A percentile compares a stretch with the other conserved stretches of the same genome.
These are phyloP conservation scores for Mimosa pudica DNA, from an alignment of 306 rosid genomes.

Conservation along the genomic window DNA sequence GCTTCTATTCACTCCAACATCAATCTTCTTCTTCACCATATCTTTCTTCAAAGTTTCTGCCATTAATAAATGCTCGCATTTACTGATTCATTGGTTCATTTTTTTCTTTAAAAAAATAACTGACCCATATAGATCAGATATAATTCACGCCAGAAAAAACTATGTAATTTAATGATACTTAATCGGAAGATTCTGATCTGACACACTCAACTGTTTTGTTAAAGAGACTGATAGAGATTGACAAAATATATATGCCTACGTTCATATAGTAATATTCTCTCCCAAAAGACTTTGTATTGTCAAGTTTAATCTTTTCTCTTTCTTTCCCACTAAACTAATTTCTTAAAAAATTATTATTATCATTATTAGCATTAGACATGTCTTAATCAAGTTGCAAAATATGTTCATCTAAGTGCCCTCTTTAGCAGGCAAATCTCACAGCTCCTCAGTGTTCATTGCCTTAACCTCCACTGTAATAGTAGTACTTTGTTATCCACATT, in stretches of 20 bases:
- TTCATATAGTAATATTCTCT: neutral
- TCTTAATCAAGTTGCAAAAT: constrained; percentile 42
- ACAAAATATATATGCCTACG: constrained; percentile 1
- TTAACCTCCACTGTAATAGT: neutral
- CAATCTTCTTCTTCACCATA: neutral
- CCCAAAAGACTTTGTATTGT: neutral
- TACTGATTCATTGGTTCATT: neutral
- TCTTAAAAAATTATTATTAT: neutral
- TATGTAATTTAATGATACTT: constrained; percentile 34
- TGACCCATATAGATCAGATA: neutral
- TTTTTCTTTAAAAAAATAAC: neutral
- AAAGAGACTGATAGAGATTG: constrained; percentile 18
- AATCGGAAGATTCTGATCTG: constrained; percentile 45
- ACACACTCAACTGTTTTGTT: constrained; percentile 43
- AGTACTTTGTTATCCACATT: neutral
- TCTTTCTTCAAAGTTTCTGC: neutral
- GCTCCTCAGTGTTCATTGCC: neutral
- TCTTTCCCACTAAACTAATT: constrained; percentile 2
- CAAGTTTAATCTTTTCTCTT: constrained; percentile 2
- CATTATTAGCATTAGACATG: constrained; percentile 16
- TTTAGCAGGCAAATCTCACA: constrained; percentile 8
- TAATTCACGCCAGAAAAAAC: neutral
- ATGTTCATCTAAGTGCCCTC: constrained; percentile 22
- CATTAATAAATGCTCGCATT: neutral
- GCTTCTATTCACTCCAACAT: constrained; percentile 8